Conservation (phyloP, 192 early-diverging fungal genomes). For the Haplosporangium gracile region DNA sequence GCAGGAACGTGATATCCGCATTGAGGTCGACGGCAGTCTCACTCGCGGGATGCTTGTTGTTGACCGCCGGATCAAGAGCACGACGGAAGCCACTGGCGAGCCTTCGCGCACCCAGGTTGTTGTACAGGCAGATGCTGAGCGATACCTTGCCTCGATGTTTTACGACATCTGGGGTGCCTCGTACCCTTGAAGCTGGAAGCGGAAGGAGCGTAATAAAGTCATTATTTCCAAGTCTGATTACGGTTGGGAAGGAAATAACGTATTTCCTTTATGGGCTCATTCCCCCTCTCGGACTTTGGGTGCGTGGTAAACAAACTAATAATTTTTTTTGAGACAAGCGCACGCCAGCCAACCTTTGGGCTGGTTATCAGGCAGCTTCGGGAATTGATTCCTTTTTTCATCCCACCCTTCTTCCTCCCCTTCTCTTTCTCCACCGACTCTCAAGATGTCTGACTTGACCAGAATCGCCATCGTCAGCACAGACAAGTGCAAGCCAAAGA, state of each 20-base stretch:
- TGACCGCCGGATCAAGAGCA: constrained; percentile 39
- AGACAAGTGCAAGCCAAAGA: constrained; percentile 99
- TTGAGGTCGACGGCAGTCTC: constrained; percentile 59
- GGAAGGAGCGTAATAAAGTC: background rate
- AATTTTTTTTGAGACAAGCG: background rate
- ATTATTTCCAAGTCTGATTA: background rate
- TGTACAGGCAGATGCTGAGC: constrained; percentile 38
- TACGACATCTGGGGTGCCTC: constrained; percentile 40
- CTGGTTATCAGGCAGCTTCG: constrained; percentile 9
- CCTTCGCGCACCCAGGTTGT: constrained; percentile 27
- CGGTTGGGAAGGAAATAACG: background rate
- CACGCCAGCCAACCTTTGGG: background rate
- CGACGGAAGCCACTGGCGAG: constrained; percentile 24
- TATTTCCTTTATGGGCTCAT: background rate
- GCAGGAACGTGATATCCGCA: constrained; percentile 58
- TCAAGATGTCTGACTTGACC: constrained; percentile 84
- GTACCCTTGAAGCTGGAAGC: background rate
- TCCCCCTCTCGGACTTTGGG: background rate
- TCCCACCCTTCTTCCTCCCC: background rate
- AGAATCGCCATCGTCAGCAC: constrained; percentile 94
- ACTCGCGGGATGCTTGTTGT: constrained; percentile 61
- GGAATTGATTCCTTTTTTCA: constrained; percentile 13
- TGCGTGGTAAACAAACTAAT: constrained; percentile 6
- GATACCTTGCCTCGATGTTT: constrained; percentile 39
- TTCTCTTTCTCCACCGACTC: constrained; percentile 8